Evolutionary conservation across 1,284 basidiomycete genomes (phyloP).

Genomic region (Ceratobasidium sp.): DNA sequence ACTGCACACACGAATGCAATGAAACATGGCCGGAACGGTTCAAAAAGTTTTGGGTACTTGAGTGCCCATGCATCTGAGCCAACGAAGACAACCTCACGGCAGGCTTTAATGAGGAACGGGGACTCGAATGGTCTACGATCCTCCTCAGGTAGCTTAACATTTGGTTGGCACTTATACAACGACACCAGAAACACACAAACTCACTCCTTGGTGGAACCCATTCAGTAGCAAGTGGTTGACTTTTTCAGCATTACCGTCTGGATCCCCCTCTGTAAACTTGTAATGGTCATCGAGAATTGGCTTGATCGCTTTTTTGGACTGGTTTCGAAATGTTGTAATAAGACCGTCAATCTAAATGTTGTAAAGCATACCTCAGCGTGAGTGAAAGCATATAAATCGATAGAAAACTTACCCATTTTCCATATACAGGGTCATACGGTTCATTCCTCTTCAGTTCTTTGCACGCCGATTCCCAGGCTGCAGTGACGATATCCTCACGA

Average conservation of each 20-base stretch:
- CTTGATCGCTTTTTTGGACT: slow-evolving; percentile 1
- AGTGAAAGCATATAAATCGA: background rate
- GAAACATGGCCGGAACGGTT: background rate
- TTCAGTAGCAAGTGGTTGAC: background rate
- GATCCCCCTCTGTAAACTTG: too few relatives aligned
- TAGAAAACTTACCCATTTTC: background rate
- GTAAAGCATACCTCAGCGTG: background rate
- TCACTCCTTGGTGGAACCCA: background rate
- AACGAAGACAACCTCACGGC: background rate
- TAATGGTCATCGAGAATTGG: background rate
- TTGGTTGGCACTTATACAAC: background rate
- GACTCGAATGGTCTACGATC: background rate
- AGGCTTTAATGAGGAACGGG: background rate
- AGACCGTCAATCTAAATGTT: background rate
- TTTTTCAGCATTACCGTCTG: background rate
- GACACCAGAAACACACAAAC: background rate
- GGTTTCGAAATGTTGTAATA: background rate
- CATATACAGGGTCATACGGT: background rate
- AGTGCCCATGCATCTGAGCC: background rate
- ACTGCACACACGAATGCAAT: background rate
- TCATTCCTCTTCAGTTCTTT: background rate
- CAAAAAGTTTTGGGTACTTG: background rate
- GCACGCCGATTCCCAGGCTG: background rate
- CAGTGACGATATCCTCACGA: background rate
- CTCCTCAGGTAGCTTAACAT: background rate